Evolutionary conservation across 192 early-diverging fungal species (phyloP), one percentile per base, ranked within the genome.

Genomic region (Entomortierella lignicola): DNA sequence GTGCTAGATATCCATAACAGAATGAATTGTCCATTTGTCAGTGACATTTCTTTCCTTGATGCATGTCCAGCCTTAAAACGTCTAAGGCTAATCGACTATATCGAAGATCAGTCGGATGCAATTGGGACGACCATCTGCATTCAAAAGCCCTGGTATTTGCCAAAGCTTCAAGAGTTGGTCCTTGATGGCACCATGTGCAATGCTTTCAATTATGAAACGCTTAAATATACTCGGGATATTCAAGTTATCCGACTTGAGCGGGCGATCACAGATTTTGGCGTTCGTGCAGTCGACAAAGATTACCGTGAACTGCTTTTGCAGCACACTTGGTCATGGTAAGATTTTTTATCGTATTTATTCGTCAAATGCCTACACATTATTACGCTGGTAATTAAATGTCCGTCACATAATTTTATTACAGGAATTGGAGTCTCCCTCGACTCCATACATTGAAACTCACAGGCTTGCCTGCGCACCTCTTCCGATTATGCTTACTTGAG

Each of bases 281-380:
- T 69, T 12, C 50, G 20, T 12, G 12, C n/a, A 0, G 15, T 55
- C 34, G 12, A 13, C 43, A 42, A 70, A 7, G 37, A 52, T 20
- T 70, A 60, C 21, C 50, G 25, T 10, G 60, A 55, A 15, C 21
- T 43, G n/a, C 60, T 70, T 25, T 29, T 26, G 32, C 48, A 20
- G 1, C 57, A 47, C 1, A 60, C 67, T 43, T 70, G 68, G 68
- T 55, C 50, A 52, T 69, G 67, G 68, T 70, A 62, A 47, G 52
- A 34, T 23, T 29, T 42, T 1, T 54, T 42, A 5, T 51, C 30
- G 17, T 52, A 13, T 31, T 17, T 15, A 32, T 32, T 18, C 50
- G 8, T 32, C 32, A 18, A n/a, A n/a, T n/a, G n/a, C n/a, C n/a
- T n/a, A n/a, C n/a, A n/a, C n/a, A n/a, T n/a, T n/a, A n/a, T n/a